phyloP scores from a whole-genome alignment of 106 monocot species.

The Acorus gramineus region DNA sequence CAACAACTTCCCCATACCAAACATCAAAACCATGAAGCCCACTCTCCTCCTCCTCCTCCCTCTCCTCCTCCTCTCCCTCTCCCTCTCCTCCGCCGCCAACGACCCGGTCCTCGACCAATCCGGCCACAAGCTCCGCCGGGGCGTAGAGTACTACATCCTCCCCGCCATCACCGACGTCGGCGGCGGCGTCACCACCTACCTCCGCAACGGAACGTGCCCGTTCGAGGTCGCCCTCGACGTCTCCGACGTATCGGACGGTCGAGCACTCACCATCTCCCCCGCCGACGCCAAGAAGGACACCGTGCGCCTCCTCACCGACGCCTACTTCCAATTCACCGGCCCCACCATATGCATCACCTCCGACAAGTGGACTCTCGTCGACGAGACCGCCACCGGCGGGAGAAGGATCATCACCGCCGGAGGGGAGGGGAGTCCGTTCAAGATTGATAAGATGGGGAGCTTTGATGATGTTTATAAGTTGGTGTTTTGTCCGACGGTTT shows the following conservation, averaged over 20 bases:
- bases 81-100: too few relatives aligned
- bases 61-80: too few relatives aligned
- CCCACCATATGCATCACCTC: background rate
- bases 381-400: background rate
- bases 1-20: too few relatives aligned
- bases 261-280: background rate
- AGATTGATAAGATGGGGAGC: background rate
- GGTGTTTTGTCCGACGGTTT: background rate
- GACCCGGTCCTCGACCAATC: too few relatives aligned
- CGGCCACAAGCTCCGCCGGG: too few relatives aligned
- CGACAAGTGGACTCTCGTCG: background rate
- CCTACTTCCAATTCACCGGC: background rate
- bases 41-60: too few relatives aligned
- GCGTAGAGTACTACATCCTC: background rate
- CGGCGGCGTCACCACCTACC: background rate
- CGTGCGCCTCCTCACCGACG: background rate
- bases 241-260: background rate
- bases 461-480: background rate
- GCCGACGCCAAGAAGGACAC: background rate
- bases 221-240: background rate
- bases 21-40: too few relatives aligned
- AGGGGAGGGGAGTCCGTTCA: background rate
- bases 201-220: background rate
- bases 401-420: background rate
- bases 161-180: background rate